Conservation (phyloP, 2,329 filamentous ascomycete genomes). For the Blastomyces percursus region DNA sequence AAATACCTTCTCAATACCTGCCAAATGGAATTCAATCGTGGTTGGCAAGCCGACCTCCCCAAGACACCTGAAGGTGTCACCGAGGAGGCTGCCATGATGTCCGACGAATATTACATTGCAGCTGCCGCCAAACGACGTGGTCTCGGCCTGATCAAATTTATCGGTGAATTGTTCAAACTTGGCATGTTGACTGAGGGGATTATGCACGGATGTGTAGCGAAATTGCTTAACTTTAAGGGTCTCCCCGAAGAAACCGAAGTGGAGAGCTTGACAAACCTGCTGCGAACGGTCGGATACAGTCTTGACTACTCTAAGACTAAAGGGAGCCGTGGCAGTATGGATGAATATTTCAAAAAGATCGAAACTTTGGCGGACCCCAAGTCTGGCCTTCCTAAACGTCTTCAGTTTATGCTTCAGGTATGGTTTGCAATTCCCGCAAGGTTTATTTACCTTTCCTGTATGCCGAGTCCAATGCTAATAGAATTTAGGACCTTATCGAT, state of each 20-base stretch:
- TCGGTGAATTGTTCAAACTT: conserved; percentile 97
- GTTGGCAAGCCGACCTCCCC: conserved; percentile 85
- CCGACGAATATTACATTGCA: conserved; percentile 91
- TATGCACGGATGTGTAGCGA: conserved; percentile 98
- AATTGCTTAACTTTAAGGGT: conserved; percentile 89
- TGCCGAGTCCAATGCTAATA: conserved; percentile 8
- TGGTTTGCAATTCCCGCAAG: conserved; percentile 10
- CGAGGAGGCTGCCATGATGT: conserved; percentile 69
- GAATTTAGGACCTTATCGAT: conserved; percentile 62
- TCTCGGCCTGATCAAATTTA: conserved; percentile 97
- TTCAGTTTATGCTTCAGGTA: conserved; percentile 88
- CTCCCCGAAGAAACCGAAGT: conserved; percentile 91
- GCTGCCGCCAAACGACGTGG: conserved; percentile 93
- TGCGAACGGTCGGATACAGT: conserved; percentile 81
- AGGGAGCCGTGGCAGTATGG: conserved; percentile 57
- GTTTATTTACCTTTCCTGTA: not conserved
- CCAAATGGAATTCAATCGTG: conserved; percentile 97
- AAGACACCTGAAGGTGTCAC: conserved; percentile 60
- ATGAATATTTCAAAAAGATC: conserved; percentile 87
- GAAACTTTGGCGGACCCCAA: conserved; percentile 61
- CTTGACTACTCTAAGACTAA: conserved; percentile 63
- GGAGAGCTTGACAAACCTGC: conserved; percentile 85
- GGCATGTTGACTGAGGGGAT: conserved; percentile 98
- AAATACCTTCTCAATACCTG: conserved; percentile 98
- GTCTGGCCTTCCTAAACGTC: conserved; percentile 69